Conservation (phyloP, 306 rosid species). For the Comarum palustre region DNA sequence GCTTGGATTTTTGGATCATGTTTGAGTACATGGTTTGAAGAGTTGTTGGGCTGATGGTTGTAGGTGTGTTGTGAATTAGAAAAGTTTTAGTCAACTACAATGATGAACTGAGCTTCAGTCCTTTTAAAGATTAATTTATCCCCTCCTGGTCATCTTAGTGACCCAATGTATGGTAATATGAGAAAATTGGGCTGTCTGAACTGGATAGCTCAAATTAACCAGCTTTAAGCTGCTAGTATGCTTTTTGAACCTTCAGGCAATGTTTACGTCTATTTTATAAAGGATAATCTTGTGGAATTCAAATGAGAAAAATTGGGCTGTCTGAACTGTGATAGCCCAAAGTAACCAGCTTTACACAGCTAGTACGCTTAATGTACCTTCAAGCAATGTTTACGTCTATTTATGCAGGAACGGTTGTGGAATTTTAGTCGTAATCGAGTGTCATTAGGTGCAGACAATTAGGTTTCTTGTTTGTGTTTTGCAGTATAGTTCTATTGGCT, state of each 20-base stretch:
- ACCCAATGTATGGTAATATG: background rate
- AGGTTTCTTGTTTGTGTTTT: background rate
- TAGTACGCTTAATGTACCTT: background rate
- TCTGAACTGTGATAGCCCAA: background rate
- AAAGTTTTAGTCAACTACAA: background rate
- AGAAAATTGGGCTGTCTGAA: background rate
- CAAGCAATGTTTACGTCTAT: background rate
- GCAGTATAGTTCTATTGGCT: background rate
- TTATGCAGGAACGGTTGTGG: background rate
- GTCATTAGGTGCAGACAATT: constrained; percentile 2
- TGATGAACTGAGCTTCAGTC: background rate
- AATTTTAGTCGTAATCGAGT: background rate
- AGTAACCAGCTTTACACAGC: background rate
- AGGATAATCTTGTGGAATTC: too few species aligned
- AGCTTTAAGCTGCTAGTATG: background rate
- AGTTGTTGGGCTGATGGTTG: constrained; percentile 10
- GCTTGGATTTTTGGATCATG: background rate
- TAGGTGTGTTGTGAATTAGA: background rate
- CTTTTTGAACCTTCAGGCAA: background rate
- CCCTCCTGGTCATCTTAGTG: background rate
- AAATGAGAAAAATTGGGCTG: background rate
- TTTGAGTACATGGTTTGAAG: background rate
- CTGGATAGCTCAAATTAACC: background rate
- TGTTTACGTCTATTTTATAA: background rate
- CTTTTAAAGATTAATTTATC: background rate